Base-by-base conservation (phyloP, 2,329 filamentous ascomycete species). In the Exophiala lecanii-corni region DNA sequence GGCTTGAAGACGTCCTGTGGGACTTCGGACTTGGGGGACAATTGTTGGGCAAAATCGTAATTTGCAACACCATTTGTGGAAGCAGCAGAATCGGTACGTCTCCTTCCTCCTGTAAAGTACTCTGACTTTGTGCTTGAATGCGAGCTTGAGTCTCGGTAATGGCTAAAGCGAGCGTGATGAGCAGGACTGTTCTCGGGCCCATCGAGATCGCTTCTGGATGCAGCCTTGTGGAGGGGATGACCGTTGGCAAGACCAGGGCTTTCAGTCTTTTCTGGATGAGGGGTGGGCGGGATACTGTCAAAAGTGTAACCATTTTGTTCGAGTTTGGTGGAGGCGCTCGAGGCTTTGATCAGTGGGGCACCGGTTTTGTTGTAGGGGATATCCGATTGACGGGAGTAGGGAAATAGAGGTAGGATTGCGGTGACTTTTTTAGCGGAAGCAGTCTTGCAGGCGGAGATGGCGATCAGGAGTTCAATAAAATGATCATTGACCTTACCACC, bases 361-460 rank as follows among this genome's bases (percentile, higher is more conserved):
- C 92, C 92, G 30, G 81, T 73, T 72, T 97, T 97, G 73, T 95
- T 94, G 73, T 97, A 98, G 13, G 92, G 92, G 49, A 96, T 81
- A 62, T 98, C 92, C 55, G 88, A 91, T 66, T 98, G 92, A 59
- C 92, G 79, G 47, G 89, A 95, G 72, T 98, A 98, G 1, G 92
- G 92, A 68, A 98, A 98, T 41, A 97, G 76, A 28, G 92, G 92
- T 36, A 96, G 80, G 35, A 98, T 89, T 41, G 88, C 92, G 31
- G 91, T 97, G 59, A 98, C 89, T 58, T 88, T 79, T 65, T 86
- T 88, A 20, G 92, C 92, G 30, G 89, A 96, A 57, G 89, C 89
- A 9, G 86, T 84, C 70, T 95, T 94, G 79, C 92, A 97, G 49
- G 92, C 92, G n/a, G 88, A 94, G 58, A 97, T 91, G 71, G 92